These are phyloP conservation scores for Pistacia atlantica DNA, from an alignment of 345 rosid species.

Conservation along the genomic window DNA sequence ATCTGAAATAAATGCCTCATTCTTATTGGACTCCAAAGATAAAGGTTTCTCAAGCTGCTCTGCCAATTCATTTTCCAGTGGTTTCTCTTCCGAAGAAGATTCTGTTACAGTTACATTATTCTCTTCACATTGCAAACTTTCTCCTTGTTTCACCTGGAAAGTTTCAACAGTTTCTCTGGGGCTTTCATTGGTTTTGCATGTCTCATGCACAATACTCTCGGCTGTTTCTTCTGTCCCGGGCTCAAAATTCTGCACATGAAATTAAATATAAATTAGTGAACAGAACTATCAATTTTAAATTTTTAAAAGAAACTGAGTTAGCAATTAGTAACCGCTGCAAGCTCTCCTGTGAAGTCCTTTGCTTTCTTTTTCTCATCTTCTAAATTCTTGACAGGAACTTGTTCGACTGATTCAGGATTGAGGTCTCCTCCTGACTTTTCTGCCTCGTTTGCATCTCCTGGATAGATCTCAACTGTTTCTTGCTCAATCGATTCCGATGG, in stretches of 20 bases:
- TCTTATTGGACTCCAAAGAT: constrained; percentile 2
- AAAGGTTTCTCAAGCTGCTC: constrained; percentile 1
- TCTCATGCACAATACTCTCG: constrained; percentile 21
- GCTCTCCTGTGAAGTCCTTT: constrained; percentile 19
- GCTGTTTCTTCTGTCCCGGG: constrained; percentile 1
- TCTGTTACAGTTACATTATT: background rate
- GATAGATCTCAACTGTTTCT: constrained; percentile 3
- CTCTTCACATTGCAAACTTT: background rate
- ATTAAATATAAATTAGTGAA: constrained; percentile 4
- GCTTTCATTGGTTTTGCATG: constrained; percentile 12
- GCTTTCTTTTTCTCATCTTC: constrained; percentile 10
- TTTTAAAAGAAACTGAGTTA: background rate
- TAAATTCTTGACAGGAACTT: constrained; percentile 8
- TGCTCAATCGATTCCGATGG: constrained; percentile 15
- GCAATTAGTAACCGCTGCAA: background rate
- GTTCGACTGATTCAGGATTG: background rate
- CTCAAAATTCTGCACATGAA: constrained; percentile 21
- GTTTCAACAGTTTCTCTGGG: background rate
- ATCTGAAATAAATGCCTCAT: background rate
- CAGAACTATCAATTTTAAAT: background rate
- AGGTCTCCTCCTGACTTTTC: constrained; percentile 10
- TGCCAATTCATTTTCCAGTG: background rate
- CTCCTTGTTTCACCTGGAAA: background rate
- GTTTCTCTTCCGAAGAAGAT: background rate
- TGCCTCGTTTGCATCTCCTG: background rate